Percentiles rank a stretch among this genome's conserved stretches.
phyloP scores from a whole-genome alignment of 2,329 filamentous ascomycete genomes.

The Arthrocladium fulminans region DNA sequence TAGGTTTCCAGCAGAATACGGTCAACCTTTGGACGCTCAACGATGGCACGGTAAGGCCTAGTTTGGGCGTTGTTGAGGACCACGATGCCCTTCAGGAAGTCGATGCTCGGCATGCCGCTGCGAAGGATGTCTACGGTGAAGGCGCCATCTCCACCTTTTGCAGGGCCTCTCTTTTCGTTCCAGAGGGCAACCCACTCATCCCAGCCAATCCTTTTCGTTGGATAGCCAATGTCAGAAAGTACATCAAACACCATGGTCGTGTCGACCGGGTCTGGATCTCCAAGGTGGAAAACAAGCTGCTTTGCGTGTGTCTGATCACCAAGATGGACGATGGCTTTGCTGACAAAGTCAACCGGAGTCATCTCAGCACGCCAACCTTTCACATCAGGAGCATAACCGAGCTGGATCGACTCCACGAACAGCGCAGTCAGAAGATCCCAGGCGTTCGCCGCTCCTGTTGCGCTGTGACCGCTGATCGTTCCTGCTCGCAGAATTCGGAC shows the following conservation, averaged over 20 bases:
- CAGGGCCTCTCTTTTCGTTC: conserved; percentile 58
- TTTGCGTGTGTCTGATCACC: conserved; percentile 54
- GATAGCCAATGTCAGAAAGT: conserved; percentile 59
- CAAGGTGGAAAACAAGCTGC: conserved; percentile 63
- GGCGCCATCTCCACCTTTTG: conserved; percentile 58
- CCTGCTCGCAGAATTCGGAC: conserved; percentile 64
- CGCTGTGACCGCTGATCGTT: conserved; percentile 70
- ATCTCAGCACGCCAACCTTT: conserved; percentile 72
- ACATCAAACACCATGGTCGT: conserved; percentile 57
- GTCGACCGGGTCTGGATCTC: conserved; percentile 62
- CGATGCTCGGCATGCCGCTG: conserved; percentile 68
- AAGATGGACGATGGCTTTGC: conserved; percentile 62
- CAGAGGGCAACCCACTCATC: conserved; percentile 67
- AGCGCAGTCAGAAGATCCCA: conserved; percentile 70
- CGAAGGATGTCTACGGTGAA: conserved; percentile 73
- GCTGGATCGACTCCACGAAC: conserved; percentile 65
- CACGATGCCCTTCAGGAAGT: conserved; percentile 61
- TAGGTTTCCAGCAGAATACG: conserved; percentile 65
- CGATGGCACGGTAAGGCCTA: conserved; percentile 47
- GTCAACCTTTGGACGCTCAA: conserved; percentile 62
- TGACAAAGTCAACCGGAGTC: conserved; percentile 76
- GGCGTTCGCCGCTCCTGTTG: conserved; percentile 64
- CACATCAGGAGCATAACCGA: conserved; percentile 62
- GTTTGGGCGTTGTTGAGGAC: conserved; percentile 65
- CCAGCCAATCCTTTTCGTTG: conserved; percentile 57